phyloP scores from a whole-genome alignment of 768 basidiomycete genomes.

The Russula sp. region DNA sequence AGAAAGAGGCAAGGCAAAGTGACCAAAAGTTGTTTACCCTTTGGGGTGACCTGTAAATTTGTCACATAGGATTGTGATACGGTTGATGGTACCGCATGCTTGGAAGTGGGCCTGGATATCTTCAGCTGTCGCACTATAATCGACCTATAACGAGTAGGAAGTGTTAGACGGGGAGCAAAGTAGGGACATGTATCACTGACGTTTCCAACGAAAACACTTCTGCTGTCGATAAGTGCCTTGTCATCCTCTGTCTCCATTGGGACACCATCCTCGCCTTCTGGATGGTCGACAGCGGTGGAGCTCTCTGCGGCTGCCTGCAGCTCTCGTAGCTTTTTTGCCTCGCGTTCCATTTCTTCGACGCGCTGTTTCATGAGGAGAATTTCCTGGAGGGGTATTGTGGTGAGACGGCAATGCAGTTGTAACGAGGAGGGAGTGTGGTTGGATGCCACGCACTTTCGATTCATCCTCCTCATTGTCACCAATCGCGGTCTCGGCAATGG shows the following conservation, averaged over 20 bases:
- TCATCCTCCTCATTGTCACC: slow-evolving; percentile 40
- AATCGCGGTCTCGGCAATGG: slow-evolving; percentile 32
- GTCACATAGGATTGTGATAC: slow-evolving; percentile 98
- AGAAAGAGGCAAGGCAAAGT: slow-evolving; percentile 3
- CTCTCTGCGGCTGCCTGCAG: slow-evolving; percentile 76
- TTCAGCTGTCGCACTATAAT: slow-evolving; percentile 95
- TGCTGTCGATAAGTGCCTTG: slow-evolving; percentile 68
- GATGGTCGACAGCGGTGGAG: slow-evolving; percentile 47
- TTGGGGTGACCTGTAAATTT: slow-evolving; percentile 99
- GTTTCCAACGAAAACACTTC: slow-evolving; percentile 96
- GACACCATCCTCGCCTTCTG: slow-evolving; percentile 45
- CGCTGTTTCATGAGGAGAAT: slow-evolving; percentile 88
- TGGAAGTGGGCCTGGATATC: slow-evolving; percentile 98
- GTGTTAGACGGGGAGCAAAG: neutral
- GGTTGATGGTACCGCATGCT: slow-evolving; percentile 96
- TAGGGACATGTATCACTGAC: slow-evolving; percentile 48
- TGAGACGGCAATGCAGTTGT: neutral
- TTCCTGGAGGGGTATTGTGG: slow-evolving; percentile 50
- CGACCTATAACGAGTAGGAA: slow-evolving; percentile 58
- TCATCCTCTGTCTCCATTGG: slow-evolving; percentile 84
- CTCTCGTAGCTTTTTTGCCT: slow-evolving; percentile 83
- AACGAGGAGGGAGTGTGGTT: slow-evolving; percentile 2
- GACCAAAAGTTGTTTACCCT: slow-evolving; percentile 57
- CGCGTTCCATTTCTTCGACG: slow-evolving; percentile 90
- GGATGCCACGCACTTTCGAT: slow-evolving; percentile 35